Base-by-base conservation (phyloP, 202 grass and related monocot species). In the Musa balbisiana region DNA sequence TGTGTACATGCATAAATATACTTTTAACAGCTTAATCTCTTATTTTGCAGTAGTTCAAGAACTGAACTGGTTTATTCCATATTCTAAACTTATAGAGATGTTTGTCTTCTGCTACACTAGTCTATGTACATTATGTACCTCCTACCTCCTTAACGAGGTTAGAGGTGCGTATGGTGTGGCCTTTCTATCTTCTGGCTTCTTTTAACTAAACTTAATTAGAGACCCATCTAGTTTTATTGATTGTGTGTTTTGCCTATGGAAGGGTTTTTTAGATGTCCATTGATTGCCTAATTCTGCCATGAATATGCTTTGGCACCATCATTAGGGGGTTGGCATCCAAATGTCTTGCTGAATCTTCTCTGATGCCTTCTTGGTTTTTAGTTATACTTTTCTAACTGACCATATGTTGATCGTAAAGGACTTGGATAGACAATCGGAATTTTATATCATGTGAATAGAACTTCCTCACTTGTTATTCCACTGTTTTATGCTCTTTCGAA, bases 1-100 rank as follows among this genome's bases (percentile, higher is more conserved):
- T 27, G 52, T 74, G 10, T 63, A 10, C 73, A 43, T 43, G 33
- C 33, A 0, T 76, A 52, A 25, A 52, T 81, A 66, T 58, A 76
- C 11, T 29, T 69, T 62, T 51, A 33, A 53, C 25, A 73, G 72
- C 29, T 23, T 26, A 64, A 27, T 27, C 26, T 17, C n/a, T 16
- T 43, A 43, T 43, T 43, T 43, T 43, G 33, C 33, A 43, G 33
- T 43, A 0, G 33, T 43, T 43, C 16, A 22, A 67, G 6, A 29
- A 67, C 1, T 2, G 11, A 16, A 13, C 64, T 67, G 6, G 19
- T 13, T 29, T 14, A 15, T 33, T 14, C 10, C 3, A 64, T 23
- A 11, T 22, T 11, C 21, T 64, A 64, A 23, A 64, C 62, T 10
- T 23, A 11, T 8, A 1, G 9, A 23, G n/a, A 21, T 43, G 33